Conservation (phyloP, 306 rosid species). For the Lotus japonicus region DNA sequence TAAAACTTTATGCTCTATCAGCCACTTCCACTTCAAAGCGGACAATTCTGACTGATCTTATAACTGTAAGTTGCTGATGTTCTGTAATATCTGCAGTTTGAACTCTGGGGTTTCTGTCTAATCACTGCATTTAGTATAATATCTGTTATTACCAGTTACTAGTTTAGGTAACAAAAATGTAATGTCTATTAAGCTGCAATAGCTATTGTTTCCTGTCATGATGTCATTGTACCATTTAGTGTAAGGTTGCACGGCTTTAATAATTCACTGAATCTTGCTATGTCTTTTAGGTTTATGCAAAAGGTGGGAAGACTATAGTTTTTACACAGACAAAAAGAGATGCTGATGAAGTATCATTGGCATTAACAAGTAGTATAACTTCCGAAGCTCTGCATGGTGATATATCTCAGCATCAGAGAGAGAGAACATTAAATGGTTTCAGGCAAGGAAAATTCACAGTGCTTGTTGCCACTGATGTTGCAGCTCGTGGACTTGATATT, state of each 20-base stretch:
- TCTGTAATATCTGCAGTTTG: not conserved
- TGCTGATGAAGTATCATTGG: conserved; percentile 96
- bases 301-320: conserved; percentile 98
- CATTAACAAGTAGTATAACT: conserved; percentile 71
- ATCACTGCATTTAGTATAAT: not conserved
- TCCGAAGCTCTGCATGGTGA: conserved; percentile 99
- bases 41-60: conserved; percentile 91
- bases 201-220: not conserved
- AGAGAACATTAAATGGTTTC: conserved; percentile 92
- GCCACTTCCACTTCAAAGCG: conserved; percentile 81
- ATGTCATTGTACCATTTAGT: not conserved
- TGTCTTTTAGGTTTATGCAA: conserved; percentile 81
- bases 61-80: conserved; percentile 52
- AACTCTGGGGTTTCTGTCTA: not conserved
- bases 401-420: conserved; percentile 97
- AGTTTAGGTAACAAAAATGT: not conserved
- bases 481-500: conserved; percentile 97
- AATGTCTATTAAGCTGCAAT: not conserved
- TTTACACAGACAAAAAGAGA: conserved; percentile 94
- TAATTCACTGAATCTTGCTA: conserved; percentile 16
- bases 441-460: conserved; percentile 98
- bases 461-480: conserved; percentile 98
- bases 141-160: not conserved
- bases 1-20: conserved; percentile 83
- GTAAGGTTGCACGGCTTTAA: not conserved